phyloP scores from a whole-genome alignment of 345 rosid genomes.

The Citrus australasica region DNA sequence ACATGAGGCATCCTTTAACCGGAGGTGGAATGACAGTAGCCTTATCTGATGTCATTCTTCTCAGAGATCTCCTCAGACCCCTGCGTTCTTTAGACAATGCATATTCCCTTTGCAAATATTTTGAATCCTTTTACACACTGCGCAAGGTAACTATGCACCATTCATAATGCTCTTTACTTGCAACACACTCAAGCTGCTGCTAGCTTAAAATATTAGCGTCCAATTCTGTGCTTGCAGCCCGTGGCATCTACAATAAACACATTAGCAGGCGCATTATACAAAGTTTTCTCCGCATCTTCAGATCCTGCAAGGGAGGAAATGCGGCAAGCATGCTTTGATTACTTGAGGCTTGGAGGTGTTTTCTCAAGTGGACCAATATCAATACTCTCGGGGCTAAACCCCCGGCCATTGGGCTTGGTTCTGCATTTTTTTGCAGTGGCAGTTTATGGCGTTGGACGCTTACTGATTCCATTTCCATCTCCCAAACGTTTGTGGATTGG shows the following conservation, averaged over 20 bases:
- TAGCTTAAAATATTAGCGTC: not conserved
- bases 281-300: conserved; percentile 24
- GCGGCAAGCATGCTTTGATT: conserved; percentile 35
- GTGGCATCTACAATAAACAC: conserved; percentile 42
- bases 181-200: not conserved
- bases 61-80: conserved; percentile 45
- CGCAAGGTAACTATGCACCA: not conserved
- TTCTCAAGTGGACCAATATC: conserved; percentile 33
- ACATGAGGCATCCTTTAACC: conserved; percentile 52
- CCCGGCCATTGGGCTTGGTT: conserved; percentile 26
- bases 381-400: conserved; percentile 37
- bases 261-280: conserved; percentile 29
- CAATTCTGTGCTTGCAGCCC: conserved; percentile 16
- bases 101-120: conserved; percentile 16
- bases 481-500: conserved; percentile 30
- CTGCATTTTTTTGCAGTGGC: conserved; percentile 38
- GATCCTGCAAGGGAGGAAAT: conserved; percentile 31
- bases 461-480: conserved; percentile 34
- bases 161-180: not conserved
- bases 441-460: conserved; percentile 22
- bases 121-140: not conserved
- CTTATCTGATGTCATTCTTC: conserved; percentile 42
- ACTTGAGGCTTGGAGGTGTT: conserved; percentile 34
- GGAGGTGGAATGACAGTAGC: conserved; percentile 73
- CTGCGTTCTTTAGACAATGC: conserved; percentile 36